These are phyloP conservation scores for Davidsoniella virescens DNA, from an alignment of 2,329 filamentous ascomycete genomes.

Conservation along the genomic window DNA sequence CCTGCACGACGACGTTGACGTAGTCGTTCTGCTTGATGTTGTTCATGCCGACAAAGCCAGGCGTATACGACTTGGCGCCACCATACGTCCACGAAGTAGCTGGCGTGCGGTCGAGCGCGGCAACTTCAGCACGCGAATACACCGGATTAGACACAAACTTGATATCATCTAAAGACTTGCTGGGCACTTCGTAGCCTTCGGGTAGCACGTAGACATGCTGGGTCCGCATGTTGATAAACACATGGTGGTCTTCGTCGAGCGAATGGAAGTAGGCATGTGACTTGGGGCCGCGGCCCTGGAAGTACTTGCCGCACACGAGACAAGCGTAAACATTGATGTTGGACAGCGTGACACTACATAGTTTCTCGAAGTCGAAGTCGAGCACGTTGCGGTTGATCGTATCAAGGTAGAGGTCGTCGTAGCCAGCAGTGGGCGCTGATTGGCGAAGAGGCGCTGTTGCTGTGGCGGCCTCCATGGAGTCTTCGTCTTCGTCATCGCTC, in stretches of 20 bases:
- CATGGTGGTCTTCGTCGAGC: slow-evolving; percentile 87
- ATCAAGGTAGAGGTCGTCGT: slow-evolving; percentile 92
- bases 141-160: slow-evolving; percentile 92
- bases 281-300: slow-evolving; percentile 79
- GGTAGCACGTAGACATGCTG: slow-evolving; percentile 84
- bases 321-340: slow-evolving; percentile 99
- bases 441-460: slow-evolving; percentile 43
- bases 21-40: slow-evolving; percentile 99
- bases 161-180: slow-evolving; percentile 90
- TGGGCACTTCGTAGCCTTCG: slow-evolving; percentile 92
- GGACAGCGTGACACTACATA: slow-evolving; percentile 86
- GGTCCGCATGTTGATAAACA: slow-evolving; percentile 94
- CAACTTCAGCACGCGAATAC: slow-evolving; percentile 66
- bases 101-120: slow-evolving; percentile 53
- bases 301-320: slow-evolving; percentile 95
- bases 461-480: slow-evolving; percentile 19
- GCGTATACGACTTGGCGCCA: slow-evolving; percentile 64
- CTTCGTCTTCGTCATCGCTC: slow-evolving; percentile 24
- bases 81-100: slow-evolving; percentile 56
- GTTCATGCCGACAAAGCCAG: slow-evolving; percentile 96
- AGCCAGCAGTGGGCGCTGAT: slow-evolving; percentile 66
- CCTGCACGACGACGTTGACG: slow-evolving; percentile 86
- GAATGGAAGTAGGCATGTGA: slow-evolving; percentile 97
- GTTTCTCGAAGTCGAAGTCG: slow-evolving; percentile 97
- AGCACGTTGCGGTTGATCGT: slow-evolving; percentile 86